These are phyloP conservation scores for Venturia carpophila DNA, from an alignment of 2,329 filamentous ascomycete genomes.

Conservation along the genomic window DNA sequence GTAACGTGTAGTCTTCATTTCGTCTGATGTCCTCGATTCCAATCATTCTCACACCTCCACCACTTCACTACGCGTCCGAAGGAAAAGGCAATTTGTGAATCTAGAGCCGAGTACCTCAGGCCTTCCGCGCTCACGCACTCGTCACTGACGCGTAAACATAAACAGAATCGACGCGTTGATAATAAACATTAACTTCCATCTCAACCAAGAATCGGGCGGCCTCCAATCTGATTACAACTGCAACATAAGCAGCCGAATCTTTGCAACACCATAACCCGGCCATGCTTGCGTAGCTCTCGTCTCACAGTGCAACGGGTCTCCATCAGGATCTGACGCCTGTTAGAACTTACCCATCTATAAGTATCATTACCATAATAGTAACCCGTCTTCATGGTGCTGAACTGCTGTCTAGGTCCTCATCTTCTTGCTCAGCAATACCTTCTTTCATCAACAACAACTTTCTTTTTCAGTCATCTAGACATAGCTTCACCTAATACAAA, in stretches of 20 bases:
- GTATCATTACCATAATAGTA: background rate
- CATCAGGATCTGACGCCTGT: background rate
- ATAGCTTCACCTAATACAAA: conserved; percentile 10
- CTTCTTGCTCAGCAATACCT: background rate
- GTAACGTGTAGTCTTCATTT: background rate
- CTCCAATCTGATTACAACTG: background rate
- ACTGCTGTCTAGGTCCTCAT: background rate
- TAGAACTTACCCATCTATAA: conserved; percentile 6
- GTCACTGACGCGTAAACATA: background rate
- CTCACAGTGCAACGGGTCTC: background rate
- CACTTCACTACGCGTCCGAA: background rate
- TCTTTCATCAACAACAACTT: conserved; percentile 6
- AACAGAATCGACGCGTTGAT: background rate
- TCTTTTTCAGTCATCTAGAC: background rate
- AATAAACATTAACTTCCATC: background rate
- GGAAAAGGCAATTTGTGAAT: background rate
- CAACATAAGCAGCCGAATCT: background rate
- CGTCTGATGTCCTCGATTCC: background rate
- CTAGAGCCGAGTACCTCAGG: background rate
- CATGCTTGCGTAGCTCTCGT: background rate
- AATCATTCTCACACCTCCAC: background rate
- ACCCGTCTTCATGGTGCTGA: conserved; percentile 2
- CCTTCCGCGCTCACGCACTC: background rate
- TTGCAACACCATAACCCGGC: background rate
- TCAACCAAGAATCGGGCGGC: background rate